Evolutionary conservation across 805 yeast genomes (phyloP).

Genomic region (Hanseniaspora singularis): DNA sequence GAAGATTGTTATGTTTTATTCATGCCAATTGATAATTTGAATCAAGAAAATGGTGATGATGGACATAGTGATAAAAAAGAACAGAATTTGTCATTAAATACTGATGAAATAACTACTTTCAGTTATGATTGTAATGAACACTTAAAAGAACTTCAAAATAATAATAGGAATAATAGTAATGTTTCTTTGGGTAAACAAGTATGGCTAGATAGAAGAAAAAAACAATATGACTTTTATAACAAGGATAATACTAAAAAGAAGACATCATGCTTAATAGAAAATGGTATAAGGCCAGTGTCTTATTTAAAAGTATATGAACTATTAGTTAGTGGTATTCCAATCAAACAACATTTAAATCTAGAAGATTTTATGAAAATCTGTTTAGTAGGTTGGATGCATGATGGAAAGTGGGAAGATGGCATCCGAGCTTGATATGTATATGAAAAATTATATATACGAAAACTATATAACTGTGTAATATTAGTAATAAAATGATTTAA

Average conservation of each 20-base stretch:
- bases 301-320: slow-evolving; percentile 11
- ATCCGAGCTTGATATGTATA: slow-evolving; percentile 1
- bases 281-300: slow-evolving; percentile 3
- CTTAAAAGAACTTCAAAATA: not conserved
- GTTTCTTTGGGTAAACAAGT: slow-evolving; percentile 4
- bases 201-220: slow-evolving; percentile 12
- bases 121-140: not conserved
- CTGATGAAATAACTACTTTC: not conserved
- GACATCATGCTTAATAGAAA: not conserved
- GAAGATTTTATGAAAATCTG: slow-evolving; percentile 10
- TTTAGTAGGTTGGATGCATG: slow-evolving; percentile 14
- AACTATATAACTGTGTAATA: too few relatives aligned
- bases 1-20: slow-evolving; percentile 9
- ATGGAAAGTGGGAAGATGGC: slow-evolving; percentile 14
- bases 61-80: too few relatives aligned
- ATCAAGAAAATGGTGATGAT: too few relatives aligned
- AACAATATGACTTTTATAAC: slow-evolving; percentile 4
- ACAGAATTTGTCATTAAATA: not conserved
- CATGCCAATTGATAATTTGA: too few relatives aligned
- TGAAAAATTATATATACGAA: too few relatives aligned
- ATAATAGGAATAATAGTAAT: too few relatives aligned
- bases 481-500: too few relatives aligned
- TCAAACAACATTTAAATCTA: not conserved
- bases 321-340: slow-evolving; percentile 1
- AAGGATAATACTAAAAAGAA: not conserved